Evolutionary conservation across 495 filamentous ascomycete genomes (phyloP).

Genomic region (Darksidea phi): DNA sequence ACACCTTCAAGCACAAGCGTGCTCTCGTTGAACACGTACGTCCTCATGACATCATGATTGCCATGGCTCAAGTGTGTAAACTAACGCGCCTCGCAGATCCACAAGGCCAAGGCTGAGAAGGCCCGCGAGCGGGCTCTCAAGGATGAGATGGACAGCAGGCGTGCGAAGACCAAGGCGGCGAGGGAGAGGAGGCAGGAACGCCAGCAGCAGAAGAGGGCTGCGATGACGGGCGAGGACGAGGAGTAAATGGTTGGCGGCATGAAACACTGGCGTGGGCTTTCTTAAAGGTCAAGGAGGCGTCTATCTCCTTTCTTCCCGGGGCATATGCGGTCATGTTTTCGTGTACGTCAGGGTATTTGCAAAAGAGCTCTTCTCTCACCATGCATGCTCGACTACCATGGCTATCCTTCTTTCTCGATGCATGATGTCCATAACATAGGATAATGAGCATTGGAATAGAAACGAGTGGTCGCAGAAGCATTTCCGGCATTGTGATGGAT

Average conservation of each 20-base stretch:
- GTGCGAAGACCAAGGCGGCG: slow-evolving; percentile 98
- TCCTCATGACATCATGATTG: slow-evolving; percentile 47
- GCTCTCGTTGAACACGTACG: slow-evolving; percentile 98
- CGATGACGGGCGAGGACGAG: slow-evolving; percentile 70
- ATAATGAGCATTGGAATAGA: slow-evolving; percentile 23
- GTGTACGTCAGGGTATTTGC: slow-evolving; percentile 38
- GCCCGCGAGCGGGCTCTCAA: slow-evolving; percentile 87
- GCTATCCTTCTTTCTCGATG: slow-evolving; percentile 8
- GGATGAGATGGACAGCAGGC: slow-evolving; percentile 99
- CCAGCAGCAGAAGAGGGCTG: slow-evolving; percentile 82
- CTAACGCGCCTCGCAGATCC: slow-evolving; percentile 66
- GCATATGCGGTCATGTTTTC: slow-evolving; percentile 39
- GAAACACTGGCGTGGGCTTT: slow-evolving; percentile 37
- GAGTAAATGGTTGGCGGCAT: slow-evolving; percentile 32
- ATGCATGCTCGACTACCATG: slow-evolving; percentile 20
- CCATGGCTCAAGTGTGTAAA: background rate
- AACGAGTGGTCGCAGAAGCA: background rate
- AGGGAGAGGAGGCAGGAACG: slow-evolving; percentile 94
- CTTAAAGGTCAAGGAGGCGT: slow-evolving; percentile 27
- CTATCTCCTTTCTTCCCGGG: slow-evolving; percentile 22
- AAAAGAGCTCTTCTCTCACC: slow-evolving; percentile 28
- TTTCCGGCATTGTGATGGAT: too few species aligned
- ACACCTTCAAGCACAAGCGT: slow-evolving; percentile 99
- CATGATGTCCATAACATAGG: slow-evolving; percentile 26
- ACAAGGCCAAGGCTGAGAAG: slow-evolving; percentile 99